Evolutionary conservation across 2,329 filamentous ascomycete species (phyloP).

Genomic region (Lasiodiplodia citricola): DNA sequence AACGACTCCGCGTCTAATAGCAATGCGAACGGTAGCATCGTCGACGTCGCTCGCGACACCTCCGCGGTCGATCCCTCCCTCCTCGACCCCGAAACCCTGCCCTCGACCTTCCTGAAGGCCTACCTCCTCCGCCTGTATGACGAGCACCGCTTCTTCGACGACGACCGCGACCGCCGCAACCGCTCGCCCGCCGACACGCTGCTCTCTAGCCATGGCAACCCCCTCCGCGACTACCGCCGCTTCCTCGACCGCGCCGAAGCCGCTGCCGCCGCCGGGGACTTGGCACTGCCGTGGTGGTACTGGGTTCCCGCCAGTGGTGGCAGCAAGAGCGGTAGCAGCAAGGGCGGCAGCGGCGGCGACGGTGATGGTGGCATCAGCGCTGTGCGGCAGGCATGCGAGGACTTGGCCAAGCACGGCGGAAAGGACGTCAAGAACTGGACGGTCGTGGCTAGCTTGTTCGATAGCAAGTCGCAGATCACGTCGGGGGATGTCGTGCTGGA

Average conservation of each 20-base stretch:
- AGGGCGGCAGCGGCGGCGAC: too few species aligned
- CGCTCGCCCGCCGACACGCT: neutral
- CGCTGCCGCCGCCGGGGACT: neutral
- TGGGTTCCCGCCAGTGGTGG: neutral
- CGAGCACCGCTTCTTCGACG: neutral
- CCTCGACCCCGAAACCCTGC: neutral
- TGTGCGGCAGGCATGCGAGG: neutral
- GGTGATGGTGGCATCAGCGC: neutral
- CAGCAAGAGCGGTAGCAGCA: too few species aligned
- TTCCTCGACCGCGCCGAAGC: slow-evolving; percentile 3
- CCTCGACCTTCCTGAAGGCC: neutral
- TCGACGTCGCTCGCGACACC: neutral
- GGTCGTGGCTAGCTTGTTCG: neutral
- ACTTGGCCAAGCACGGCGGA: neutral
- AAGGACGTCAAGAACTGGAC: neutral
- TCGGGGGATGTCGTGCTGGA: neutral
- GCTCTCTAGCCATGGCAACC: neutral
- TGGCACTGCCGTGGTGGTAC: neutral
- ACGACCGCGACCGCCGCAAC: neutral
- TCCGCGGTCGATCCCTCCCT: neutral
- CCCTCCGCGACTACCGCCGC: neutral
- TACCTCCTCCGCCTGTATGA: slow-evolving; percentile 4
- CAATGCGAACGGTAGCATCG: neutral
- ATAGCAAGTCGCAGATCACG: neutral
- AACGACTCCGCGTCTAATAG: neutral